Conservation (phyloP, 2,329 filamentous ascomycete genomes). For the Aureobasidium sp. region DNA sequence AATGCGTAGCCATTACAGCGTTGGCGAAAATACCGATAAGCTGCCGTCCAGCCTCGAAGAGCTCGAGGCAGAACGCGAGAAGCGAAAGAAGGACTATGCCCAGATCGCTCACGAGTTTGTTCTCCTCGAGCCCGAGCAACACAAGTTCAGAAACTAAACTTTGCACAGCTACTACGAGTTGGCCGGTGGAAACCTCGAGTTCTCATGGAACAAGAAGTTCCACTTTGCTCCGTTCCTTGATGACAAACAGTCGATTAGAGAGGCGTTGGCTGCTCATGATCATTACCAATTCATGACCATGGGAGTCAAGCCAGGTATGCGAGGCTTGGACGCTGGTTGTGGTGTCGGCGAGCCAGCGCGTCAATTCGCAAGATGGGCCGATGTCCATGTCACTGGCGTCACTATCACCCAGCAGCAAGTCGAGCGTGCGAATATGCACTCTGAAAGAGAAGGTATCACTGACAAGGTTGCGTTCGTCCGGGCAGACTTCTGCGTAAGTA, state of each 20-base stretch:
- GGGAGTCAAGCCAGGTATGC: conserved; percentile 76
- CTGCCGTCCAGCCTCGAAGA: neutral
- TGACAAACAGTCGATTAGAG: conserved; percentile 75
- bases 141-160: neutral
- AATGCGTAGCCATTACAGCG: neutral
- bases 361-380: conserved; percentile 93
- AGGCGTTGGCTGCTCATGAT: conserved; percentile 89
- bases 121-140: neutral
- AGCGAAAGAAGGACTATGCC: neutral
- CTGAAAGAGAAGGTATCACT: conserved; percentile 69
- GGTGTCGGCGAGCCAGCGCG: conserved; percentile 91
- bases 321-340: conserved; percentile 89
- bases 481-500: conserved; percentile 3
- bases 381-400: conserved; percentile 75
- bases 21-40: neutral
- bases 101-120: conserved; percentile 8
- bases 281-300: conserved; percentile 93
- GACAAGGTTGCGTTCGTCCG: conserved; percentile 75
- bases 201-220: conserved; percentile 92
- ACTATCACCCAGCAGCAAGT: conserved; percentile 99
- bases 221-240: conserved; percentile 93
- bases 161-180: conserved; percentile 42
- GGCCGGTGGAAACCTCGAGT: conserved; percentile 59
- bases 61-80: conserved; percentile 1
- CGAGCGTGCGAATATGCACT: conserved; percentile 77